Base-by-base conservation (phyloP, 345 rosid genomes). In the Hibiscus mutabilis region DNA sequence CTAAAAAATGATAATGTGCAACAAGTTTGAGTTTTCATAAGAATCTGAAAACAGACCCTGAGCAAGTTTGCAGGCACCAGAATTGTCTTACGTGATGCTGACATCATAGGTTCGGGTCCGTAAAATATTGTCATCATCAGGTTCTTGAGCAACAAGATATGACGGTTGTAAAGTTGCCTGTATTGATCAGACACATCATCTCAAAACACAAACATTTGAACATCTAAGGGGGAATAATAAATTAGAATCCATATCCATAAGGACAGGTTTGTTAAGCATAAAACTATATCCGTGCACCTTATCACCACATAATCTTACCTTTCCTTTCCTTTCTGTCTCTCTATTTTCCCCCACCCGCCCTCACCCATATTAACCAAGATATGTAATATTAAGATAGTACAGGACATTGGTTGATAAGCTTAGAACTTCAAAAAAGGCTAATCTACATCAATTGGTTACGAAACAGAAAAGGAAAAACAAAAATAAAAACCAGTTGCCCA, bases 81-180 rank as follows among this genome's bases (percentile, higher is more conserved):
- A 25, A 24, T 58, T 53, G 24, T 69, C 90, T 82, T 89, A 96
- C 98, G 99, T 90, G 79, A 96, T 96, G 91, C 93, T 96, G 79
- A 96, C 83, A 87, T 92, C 99, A 77, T 96, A 96, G 49, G 99
- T 92, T 73, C 99, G 91, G 25, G 99, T 96, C 52, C 93, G 83
- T 59, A 96, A 85, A 60, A 96, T 92, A 75, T 90, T 91, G 82
- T 92, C 94, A 44, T 92, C 97, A 71, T 87, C 96, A 70, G 97
- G 96, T 73, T 96, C 93, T 19, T 90, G 90, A 65, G 96, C 99
- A 76, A 88, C 91, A 12, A 87, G 82, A 81, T 86, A 88, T 3
- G 85, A 86, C 56, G 91, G 59, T 40, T 78, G 98, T 66, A 92
- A 86, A 22, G 97, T 96, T 73, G 99, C 98, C 98, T 96, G 82